Conservation (phyloP, 331 rosid genomes). For the Malus hybrid region DNA sequence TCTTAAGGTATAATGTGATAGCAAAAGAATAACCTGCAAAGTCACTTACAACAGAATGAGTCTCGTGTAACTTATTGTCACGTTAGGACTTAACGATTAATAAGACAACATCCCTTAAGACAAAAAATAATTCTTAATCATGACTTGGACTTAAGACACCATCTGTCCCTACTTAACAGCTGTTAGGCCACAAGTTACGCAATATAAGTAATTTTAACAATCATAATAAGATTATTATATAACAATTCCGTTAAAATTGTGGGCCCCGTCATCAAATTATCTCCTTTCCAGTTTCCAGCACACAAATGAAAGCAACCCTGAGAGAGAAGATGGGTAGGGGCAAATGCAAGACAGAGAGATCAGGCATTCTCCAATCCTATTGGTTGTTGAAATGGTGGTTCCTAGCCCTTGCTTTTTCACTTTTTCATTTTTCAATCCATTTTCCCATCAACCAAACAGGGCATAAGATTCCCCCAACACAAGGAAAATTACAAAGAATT, state of each 20-base stretch:
- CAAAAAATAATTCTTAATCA: constrained; percentile 13
- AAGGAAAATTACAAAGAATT: neutral
- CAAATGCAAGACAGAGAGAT: constrained; percentile 1
- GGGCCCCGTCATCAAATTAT: constrained; percentile 20
- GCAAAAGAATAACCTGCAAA: no score
- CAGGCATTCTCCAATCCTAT: neutral
- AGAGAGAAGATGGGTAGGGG: neutral
- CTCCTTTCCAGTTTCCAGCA: constrained; percentile 48
- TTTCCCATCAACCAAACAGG: constrained; percentile 4
- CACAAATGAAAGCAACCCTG: constrained; percentile 40
- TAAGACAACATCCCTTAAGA: no score
- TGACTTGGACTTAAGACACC: constrained; percentile 23
- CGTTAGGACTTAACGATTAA: no score
- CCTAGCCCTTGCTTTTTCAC: neutral
- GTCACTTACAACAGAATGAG: no score
- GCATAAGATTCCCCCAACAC: neutral
- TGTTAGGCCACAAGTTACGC: constrained; percentile 42
- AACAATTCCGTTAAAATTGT: neutral
- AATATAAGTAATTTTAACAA: constrained; percentile 10
- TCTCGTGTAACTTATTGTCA: no score
- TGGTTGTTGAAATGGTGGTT: constrained; percentile 1
- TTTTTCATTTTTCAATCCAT: neutral
- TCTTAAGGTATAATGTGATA: no score
- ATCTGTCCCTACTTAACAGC: constrained; percentile 50
- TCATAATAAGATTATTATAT: neutral